These are phyloP conservation scores for Emmonsiellopsis sp. DNA, from an alignment of 2,329 filamentous ascomycete species.

Conservation along the genomic window DNA sequence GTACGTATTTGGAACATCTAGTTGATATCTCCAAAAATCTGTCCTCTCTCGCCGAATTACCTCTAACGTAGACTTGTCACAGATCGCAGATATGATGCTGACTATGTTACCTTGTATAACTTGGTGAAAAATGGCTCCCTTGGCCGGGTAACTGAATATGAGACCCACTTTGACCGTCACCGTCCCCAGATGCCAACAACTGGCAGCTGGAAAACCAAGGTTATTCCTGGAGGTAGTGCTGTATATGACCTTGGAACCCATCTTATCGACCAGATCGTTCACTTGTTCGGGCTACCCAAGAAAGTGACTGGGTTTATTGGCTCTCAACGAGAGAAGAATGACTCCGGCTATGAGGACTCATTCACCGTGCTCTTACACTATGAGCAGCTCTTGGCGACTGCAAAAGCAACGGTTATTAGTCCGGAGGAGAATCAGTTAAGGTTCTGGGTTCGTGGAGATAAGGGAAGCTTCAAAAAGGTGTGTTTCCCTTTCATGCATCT, in stretches of 20 bases:
- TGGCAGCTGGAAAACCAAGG: constrained; percentile 56
- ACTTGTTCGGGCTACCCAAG: constrained; percentile 59
- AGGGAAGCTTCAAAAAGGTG: constrained; percentile 65
- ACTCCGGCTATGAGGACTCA: constrained; percentile 37
- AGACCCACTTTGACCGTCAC: constrained; percentile 73
- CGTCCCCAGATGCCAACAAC: constrained; percentile 45
- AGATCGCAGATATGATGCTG: constrained; percentile 65
- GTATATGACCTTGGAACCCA: constrained; percentile 70
- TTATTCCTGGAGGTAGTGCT: constrained; percentile 55
- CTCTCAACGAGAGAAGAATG: constrained; percentile 54
- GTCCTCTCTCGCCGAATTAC: background rate
- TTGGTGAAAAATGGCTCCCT: constrained; percentile 51
- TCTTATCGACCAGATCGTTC: constrained; percentile 64
- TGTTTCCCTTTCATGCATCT: constrained; percentile 18
- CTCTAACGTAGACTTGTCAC: constrained; percentile 5
- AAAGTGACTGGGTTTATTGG: constrained; percentile 58
- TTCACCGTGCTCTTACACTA: constrained; percentile 60
- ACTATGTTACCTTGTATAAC: constrained; percentile 61
- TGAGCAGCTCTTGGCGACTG: constrained; percentile 52
- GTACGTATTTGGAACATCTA: constrained; percentile 17
- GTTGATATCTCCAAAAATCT: background rate
- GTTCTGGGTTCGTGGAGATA: constrained; percentile 67
- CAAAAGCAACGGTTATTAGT: constrained; percentile 60
- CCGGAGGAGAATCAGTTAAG: constrained; percentile 60
- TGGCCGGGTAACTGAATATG: constrained; percentile 66